Percentiles rank a stretch among this genome's conserved stretches.
Conservation (phyloP, 2,329 filamentous ascomycete genomes). For the Colletotrichum liaoningense region DNA sequence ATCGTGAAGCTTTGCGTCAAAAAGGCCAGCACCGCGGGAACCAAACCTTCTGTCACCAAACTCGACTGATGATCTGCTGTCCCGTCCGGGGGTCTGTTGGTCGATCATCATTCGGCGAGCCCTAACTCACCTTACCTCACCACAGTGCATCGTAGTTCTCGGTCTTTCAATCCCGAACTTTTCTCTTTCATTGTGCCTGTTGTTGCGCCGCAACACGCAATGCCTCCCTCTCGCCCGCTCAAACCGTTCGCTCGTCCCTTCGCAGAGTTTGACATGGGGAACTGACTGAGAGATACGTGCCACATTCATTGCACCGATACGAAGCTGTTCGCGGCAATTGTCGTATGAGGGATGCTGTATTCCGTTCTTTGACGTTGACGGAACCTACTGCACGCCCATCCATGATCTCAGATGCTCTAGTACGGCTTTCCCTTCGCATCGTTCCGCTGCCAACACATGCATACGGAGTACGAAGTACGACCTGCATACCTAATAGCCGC, state of each 20-base stretch:
- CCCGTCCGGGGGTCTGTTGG: neutral
- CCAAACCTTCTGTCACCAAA: constrained; percentile 6
- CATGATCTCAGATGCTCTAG: neutral
- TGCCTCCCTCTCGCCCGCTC: neutral
- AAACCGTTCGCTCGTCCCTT: neutral
- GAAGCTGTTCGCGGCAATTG: constrained; percentile 13
- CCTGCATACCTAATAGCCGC: constrained; percentile 3
- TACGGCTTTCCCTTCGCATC: constrained; percentile 3
- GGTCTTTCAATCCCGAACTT: neutral
- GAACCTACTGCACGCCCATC: neutral
- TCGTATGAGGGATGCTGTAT: constrained; percentile 3
- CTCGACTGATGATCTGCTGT: constrained; percentile 3
- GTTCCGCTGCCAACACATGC: constrained; percentile 6
- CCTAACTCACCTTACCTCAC: neutral
- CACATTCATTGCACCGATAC: constrained; percentile 3
- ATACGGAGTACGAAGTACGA: neutral
- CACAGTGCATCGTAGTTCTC: neutral
- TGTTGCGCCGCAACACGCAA: neutral
- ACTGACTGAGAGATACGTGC: neutral
- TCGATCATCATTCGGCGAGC: neutral
- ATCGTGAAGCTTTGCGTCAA: neutral
- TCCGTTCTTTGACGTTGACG: constrained; percentile 7
- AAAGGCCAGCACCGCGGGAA: neutral
- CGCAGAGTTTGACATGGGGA: neutral
- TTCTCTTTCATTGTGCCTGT: neutral